Conservation (phyloP, 2,329 filamentous ascomycete species). For the Cephalotrichum gorgonifer region DNA sequence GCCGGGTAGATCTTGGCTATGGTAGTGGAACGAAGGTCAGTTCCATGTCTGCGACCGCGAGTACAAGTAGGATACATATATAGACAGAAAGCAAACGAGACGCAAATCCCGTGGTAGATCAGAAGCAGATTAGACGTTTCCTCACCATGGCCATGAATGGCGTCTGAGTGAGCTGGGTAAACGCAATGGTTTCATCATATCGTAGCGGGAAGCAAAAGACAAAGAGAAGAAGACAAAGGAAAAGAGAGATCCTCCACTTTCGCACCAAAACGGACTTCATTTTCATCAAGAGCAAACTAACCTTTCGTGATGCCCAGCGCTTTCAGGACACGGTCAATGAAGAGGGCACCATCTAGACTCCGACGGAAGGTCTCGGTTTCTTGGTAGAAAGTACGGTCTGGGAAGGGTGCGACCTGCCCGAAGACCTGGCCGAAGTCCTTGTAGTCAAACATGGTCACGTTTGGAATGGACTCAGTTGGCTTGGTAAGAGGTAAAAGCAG, state of each 20-base stretch:
- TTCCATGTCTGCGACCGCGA: conserved; percentile 1
- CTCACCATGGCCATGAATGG: no score
- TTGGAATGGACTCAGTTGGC: no score
- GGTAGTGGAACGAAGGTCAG: background rate
- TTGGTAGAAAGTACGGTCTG: conserved; percentile 47
- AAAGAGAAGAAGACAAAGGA: no score
- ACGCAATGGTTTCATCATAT: no score
- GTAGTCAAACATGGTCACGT: conserved; percentile 53
- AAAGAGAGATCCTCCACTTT: background rate
- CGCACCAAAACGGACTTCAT: no score
- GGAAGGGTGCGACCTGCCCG: conserved; percentile 43
- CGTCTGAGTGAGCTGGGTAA: no score
- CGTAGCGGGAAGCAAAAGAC: no score
- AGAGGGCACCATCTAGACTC: conserved; percentile 58
- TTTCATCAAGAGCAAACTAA: conserved; percentile 21
- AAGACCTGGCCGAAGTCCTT: conserved; percentile 62
- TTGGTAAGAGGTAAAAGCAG: no score
- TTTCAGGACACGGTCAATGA: conserved; percentile 68
- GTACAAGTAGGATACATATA: no score
- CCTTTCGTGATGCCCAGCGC: conserved; percentile 61
- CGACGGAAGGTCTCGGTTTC: conserved; percentile 59
- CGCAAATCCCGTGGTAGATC: no score
- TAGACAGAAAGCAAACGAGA: no score
- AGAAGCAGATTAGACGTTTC: no score
- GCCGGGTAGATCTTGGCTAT: conserved; percentile 64